phyloP scores from a whole-genome alignment of 2,329 filamentous ascomycete species.

The Calonectria honghensis region DNA sequence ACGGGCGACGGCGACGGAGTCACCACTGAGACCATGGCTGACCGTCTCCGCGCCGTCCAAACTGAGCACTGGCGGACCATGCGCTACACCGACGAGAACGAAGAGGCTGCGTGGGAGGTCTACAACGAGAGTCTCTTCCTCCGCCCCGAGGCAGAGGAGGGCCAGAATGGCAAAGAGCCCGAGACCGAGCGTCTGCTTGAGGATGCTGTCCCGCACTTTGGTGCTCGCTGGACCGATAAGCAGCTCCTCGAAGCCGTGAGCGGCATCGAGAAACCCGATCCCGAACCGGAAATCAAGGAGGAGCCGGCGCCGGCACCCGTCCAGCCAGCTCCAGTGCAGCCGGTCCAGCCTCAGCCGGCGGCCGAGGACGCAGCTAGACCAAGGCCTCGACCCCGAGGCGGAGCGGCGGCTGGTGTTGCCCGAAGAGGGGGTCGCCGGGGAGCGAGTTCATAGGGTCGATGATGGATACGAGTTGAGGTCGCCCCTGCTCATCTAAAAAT shows the following conservation, averaged over 20 bases:
- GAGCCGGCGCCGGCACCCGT: slow-evolving; percentile 51
- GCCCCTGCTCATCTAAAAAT: slow-evolving; percentile 24
- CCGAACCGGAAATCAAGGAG: slow-evolving; percentile 52
- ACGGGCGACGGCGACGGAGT: slow-evolving; percentile 80
- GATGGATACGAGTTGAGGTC: slow-evolving; percentile 40
- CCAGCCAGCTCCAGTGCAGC: slow-evolving; percentile 45
- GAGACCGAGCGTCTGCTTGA: slow-evolving; percentile 55
- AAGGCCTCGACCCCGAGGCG: slow-evolving; percentile 53
- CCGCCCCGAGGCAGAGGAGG: slow-evolving; percentile 44
- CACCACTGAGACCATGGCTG: slow-evolving; percentile 82
- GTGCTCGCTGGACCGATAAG: slow-evolving; percentile 65
- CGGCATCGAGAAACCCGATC: slow-evolving; percentile 62
- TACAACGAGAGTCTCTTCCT: slow-evolving; percentile 83
- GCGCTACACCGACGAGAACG: slow-evolving; percentile 88
- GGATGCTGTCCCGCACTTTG: slow-evolving; percentile 62
- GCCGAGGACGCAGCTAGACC: slow-evolving; percentile 56
- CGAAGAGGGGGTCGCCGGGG: slow-evolving; percentile 56
- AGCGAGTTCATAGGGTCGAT: slow-evolving; percentile 45
- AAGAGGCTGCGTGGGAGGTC: slow-evolving; percentile 82
- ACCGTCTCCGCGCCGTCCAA: slow-evolving; percentile 85
- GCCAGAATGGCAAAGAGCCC: slow-evolving; percentile 43
- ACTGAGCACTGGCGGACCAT: slow-evolving; percentile 88
- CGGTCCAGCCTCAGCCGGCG: slow-evolving; percentile 41
- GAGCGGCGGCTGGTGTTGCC: slow-evolving; percentile 49
- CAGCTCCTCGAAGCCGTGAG: slow-evolving; percentile 68